Base-by-base conservation (phyloP, 108 stramenopile genomes). In the Nitzschia sp. region DNA sequence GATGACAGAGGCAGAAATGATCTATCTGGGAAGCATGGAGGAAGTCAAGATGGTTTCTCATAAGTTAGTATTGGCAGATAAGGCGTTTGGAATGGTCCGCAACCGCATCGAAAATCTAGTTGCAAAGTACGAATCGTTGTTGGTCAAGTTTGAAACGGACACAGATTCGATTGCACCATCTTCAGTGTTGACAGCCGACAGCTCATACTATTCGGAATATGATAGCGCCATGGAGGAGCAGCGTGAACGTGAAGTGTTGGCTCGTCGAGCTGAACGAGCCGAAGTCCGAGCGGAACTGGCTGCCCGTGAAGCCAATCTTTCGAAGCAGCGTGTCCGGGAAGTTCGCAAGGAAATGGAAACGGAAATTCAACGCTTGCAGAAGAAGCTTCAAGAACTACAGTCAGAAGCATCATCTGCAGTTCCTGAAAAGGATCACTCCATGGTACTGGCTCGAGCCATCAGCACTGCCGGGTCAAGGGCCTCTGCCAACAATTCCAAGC, bases 1-100 rank as follows among this genome's bases (percentile, higher is more conserved):
- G 63, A 86, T 93, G 75, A 85, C 89, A 17, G 92, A 93, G 57
- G 86, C 92, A 21, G 92, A 93, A 67, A 81, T 90, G 67, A 69
- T 76, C 7, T 90, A 87, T 63, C 79, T 85, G 39, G 69, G 76
- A 34, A 67, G 83, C 39, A 89, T 89, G 70, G 73, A 82, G 56
- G 84, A 88, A 24, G 92, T 93, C 38, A 90, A 88, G 58, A 69
- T 73, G 9, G 62, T 93, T 17, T 87, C 92, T 1, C 80, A 83
- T 46, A 77, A 86, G 54, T 64, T 93, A 11, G 87, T 89, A 7
- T 62, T 83, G 20, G 92, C 92, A 10, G 92, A 93, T 39, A 85
- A 86, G 66, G 79, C 92, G 0, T 93, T 93, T 70, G 59, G 57
- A 24, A 53, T 86, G 19, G 87, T 90, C 15, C 72, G 77, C 22